Conservation (phyloP, 306 rosid species). For the Lathyrus oleraceus region DNA sequence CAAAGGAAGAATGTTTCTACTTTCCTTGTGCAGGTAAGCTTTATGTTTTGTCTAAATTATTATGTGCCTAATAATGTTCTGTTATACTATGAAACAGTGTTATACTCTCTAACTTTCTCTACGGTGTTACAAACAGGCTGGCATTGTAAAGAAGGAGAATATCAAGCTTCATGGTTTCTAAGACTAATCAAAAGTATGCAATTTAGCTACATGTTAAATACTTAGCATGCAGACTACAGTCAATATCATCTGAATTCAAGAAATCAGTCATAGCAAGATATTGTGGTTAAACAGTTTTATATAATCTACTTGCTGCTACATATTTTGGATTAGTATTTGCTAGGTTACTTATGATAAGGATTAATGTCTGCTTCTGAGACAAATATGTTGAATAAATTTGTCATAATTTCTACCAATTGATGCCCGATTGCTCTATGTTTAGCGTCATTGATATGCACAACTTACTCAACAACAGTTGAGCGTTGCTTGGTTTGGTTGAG, state of each 20-base stretch:
- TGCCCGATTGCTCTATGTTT: background rate
- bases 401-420: conserved; percentile 23
- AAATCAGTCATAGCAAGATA: conserved; percentile 10
- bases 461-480: background rate
- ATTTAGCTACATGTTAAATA: conserved; percentile 33
- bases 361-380: conserved; percentile 36
- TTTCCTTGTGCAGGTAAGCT: conserved; percentile 59
- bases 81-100: background rate
- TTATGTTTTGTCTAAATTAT: background rate
- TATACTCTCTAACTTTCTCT: conserved; percentile 1
- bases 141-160: conserved; percentile 63
- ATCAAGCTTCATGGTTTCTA: conserved; percentile 67
- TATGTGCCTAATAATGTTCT: background rate
- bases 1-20: conserved; percentile 61
- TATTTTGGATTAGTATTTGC: conserved; percentile 17
- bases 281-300: conserved; percentile 27
- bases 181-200: conserved; percentile 21
- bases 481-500: background rate
- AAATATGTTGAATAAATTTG: conserved; percentile 37
- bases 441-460: conserved; percentile 3
- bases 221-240: conserved; percentile 20
- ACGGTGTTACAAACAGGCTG: conserved; percentile 45
- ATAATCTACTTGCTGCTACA: background rate
- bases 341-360: conserved; percentile 33
- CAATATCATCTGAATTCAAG: conserved; percentile 38